Evolutionary conservation across 352 stramenopile species (phyloP).

Genomic region (Aphanomyces euteiches): DNA sequence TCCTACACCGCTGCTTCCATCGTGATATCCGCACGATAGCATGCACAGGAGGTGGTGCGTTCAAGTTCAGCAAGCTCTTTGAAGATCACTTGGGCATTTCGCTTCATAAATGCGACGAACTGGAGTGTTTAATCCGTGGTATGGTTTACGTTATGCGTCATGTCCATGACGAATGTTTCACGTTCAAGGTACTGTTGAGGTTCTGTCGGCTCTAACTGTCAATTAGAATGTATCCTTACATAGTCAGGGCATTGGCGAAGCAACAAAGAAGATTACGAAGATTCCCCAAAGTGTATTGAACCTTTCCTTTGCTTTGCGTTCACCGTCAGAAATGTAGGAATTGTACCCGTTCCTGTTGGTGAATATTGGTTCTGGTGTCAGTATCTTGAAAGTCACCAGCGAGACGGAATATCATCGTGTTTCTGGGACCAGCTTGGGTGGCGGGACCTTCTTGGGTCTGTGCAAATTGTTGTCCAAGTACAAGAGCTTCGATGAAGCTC

Average conservation of each 20-base stretch:
- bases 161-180: conserved; percentile 94
- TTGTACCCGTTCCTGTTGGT: conserved; percentile 97
- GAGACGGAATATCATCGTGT: conserved; percentile 92
- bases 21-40: conserved; percentile 87
- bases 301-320: background rate
- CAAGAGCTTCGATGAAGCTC: conserved; percentile 71
- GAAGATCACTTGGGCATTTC: conserved; percentile 88
- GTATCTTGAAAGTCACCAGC: conserved; percentile 91
- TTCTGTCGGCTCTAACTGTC: background rate
- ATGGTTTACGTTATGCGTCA: conserved; percentile 95
- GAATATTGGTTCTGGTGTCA: conserved; percentile 97
- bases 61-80: conserved; percentile 90
- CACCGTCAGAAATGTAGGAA: conserved; percentile 22
- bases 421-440: conserved; percentile 95
- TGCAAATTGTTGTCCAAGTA: conserved; percentile 89
- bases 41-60: conserved; percentile 93
- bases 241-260: conserved; percentile 51
- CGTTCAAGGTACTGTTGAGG: conserved; percentile 69
- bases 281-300: conserved; percentile 40
- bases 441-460: conserved; percentile 96
- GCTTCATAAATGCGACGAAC: conserved; percentile 93
- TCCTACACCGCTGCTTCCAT: conserved; percentile 79
- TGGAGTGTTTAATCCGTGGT: conserved; percentile 94
- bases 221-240: conserved; percentile 51
- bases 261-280: conserved; percentile 59